Base-by-base conservation (phyloP, 106 monocot species). In the Narthecium ossifragum region DNA sequence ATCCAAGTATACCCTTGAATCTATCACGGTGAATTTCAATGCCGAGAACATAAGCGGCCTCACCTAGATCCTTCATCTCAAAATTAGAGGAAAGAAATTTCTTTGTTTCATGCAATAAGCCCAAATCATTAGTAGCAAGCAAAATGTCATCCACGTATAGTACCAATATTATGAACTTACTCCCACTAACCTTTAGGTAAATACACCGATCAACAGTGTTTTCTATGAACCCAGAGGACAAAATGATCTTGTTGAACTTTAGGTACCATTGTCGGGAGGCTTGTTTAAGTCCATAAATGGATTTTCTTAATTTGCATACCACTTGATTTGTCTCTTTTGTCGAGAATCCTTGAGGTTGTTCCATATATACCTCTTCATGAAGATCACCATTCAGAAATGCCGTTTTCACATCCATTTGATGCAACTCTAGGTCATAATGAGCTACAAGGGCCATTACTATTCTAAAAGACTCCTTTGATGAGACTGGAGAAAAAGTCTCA, bases 401-500 rank as follows among this genome's bases (percentile, higher is more conserved):
- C 1, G 13, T 53, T 53, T 28, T 53, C 28, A 27, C 26, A 53
- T 53, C 53, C 53, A 53, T 53, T 53, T 53, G 28, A 27, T 53
- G 30, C 2, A 28, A 9, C 53, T 53, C 11, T 22, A 53, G 26
- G 29, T 53, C 26, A 2, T 53, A 4, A 28, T 53, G 2, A 53
- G 26, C 8, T 29, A 53, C 30, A 6, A 53, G 26, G 9, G 30
- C 53, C 28, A 53, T 30, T 4, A 28, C 17, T 27, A 53, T 28
- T 9, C 13, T 53, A 5, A 28, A 53, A 2, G 30, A 53, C 2
- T 53, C 53, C 10, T 53, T 23, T 15, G 6, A 12, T 27, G 13
- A 53, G 14, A 28, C 26, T 6, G 53, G 53, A 29, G 53, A 27
- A 25, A 26, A 53, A 30, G 53, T 53, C 53, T 53, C 30, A 1